Evolutionary conservation across 2,329 filamentous ascomycete species (phyloP), one percentile per base, ranked within the genome.

Genomic region (Cladophialophora psammophila): DNA sequence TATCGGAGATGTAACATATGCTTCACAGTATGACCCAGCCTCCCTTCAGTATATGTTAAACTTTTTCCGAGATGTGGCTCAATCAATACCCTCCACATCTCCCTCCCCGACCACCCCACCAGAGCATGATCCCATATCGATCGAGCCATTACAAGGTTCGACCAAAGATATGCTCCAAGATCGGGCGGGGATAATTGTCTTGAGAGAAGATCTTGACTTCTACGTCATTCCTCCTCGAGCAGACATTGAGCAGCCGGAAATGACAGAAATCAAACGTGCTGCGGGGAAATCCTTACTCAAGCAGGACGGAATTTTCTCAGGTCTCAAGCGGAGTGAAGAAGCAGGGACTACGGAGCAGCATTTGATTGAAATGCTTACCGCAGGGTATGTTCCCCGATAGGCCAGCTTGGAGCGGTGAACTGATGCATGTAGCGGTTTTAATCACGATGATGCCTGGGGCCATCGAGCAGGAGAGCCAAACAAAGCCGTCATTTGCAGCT

Each of bases 1-100:
- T 71, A 69, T 76, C 58, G 85, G 84, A 85, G 84, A 86, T 83
- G 81, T 81, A 75, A 76, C 81, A 66, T 85, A 82, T 79, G 74
- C 68, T 73, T 81, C 80, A 74, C 82, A 99, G 95, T 99, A 98
- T 82, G 95, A 99, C 80, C 94, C 95, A 31, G 90, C 90, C 61
- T 98, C 94, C 56, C 87, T 99, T 63, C 93, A 98, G 81, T 99
- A 98, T 82, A 99, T 99, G 95, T 88, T 99, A 71, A 94, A 97
- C 75, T 99, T 99, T 81, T 99, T 99, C 84, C 91, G 95, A 71
- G 90, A 90, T 72, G 94, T 99, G 70, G 95, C 95, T 62, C 93
- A 97, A 80, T 95, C 94, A n/a, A 98, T 99, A 72, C 93, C 92
- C 9, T 86, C 88, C 50, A 88, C 92, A 70, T 82, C 87, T 15